These are phyloP conservation scores for Drechslerella coelobrocha DNA, from an alignment of 2,329 filamentous ascomycete genomes.

Conservation along the genomic window DNA sequence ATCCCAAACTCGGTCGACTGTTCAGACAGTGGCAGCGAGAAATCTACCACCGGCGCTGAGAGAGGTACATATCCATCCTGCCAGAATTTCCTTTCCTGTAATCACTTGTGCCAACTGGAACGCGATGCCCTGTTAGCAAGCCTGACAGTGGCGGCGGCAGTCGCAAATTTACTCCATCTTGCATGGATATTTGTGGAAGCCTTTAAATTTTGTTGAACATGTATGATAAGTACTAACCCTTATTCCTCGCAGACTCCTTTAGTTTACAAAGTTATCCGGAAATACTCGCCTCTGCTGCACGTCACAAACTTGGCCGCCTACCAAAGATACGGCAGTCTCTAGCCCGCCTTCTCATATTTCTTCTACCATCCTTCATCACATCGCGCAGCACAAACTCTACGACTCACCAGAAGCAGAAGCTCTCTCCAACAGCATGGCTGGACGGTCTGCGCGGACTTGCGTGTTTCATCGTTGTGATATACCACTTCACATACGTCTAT, in stretches of 20 bases:
- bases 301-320: not conserved
- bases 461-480: constrained; percentile 21
- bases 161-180: too few relatives aligned
- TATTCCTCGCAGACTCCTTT: not conserved
- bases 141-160: too few relatives aligned
- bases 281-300: not conserved
- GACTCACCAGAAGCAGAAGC: not conserved
- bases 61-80: too few relatives aligned
- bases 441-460: constrained; percentile 27
- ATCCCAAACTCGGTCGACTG: too few relatives aligned
- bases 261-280: too few relatives aligned
- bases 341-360: constrained; percentile 4
- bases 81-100: too few relatives aligned
- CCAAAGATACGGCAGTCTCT: constrained; percentile 7
- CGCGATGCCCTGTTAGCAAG: too few relatives aligned
- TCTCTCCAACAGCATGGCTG: constrained; percentile 33
- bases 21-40: too few relatives aligned
- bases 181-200: too few relatives aligned
- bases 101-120: too few relatives aligned
- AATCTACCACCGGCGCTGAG: too few relatives aligned
- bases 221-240: not conserved
- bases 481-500: constrained; percentile 21
- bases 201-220: too few relatives aligned
- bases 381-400: not conserved
- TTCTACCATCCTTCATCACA: constrained; percentile 18